Base-by-base conservation (phyloP, 2,329 filamentous ascomycete genomes). In the Colletotrichum theobromicola region DNA sequence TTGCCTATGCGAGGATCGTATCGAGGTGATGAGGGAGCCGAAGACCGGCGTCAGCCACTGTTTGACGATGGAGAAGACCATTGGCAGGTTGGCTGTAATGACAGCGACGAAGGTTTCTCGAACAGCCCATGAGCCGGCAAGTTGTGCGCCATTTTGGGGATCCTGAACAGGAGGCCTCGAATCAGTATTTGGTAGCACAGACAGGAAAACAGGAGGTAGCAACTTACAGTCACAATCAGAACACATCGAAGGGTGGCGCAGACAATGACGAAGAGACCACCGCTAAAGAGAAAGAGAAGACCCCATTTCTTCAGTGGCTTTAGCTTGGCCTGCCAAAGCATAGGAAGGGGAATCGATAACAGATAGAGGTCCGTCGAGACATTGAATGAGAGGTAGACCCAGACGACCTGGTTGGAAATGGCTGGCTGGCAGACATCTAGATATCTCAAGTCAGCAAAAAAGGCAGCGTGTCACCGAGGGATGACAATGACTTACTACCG, bases 11-110 rank as follows among this genome's bases (percentile, higher is more conserved):
- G 84, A 82, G 3, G 85, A 85, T 12, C 82, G 81, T 21, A 86
- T 77, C 13, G 81, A 74, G 26, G 80, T 82, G 37, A 85, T 82
- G 53, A 87, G 79, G 6, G 78, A 77, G 32, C 78, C 79, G 7
- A 67, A 34, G 3, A 86, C 34, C 1, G 84, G 85, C 3, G 76
- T 77, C 16, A 86, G 78, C 81, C 82, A 84, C 35, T 78, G 77
- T 46, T 82, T 83, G 66, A 88, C 66, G 4, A 88, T 80, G 2
- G 86, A 83, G 76, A 84, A 84, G 70, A 87, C 79, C 82, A 85
- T 83, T 18, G 84, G 84, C 21, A 85, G 75, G 76, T 84, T 84
- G 63, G 83, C 84, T 0, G 83, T 84, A 53, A 84, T 76, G 15
- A 85, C 80, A 7, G 83, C 83, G 4, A 85, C 83, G 71, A 86